Base-by-base conservation (phyloP, 352 stramenopile genomes). In the Globisporangium sylvaticum region DNA sequence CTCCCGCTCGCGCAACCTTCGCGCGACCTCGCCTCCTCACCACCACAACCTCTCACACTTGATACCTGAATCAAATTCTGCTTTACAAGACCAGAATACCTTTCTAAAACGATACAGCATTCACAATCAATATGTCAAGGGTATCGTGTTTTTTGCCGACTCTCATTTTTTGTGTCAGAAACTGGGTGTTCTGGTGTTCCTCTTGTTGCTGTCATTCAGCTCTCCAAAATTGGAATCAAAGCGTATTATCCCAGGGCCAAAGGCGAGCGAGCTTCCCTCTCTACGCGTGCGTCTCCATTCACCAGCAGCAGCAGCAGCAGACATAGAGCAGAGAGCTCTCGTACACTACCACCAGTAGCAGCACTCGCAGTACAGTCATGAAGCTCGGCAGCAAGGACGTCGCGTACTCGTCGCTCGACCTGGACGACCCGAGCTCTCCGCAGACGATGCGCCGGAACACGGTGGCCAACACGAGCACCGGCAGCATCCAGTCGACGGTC, bases 311-410 rank as follows among this genome's bases (percentile, higher is more conserved):
- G 25, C 9, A 37, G 34, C 27, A 34, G 22, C 22, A 57, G 8
- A 29, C 22, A 29, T n/a, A 31, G 50, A 32, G 24, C 44, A 6
- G 15, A 18, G 15, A 15, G 18, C 50, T 18, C 10, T 56, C 50
- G 50, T 18, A 56, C 22, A 56, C 22, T 12, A 31, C 22, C 24
- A 56, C 24, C 7, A 42, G 4, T 7, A 63, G 20, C 14, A 18
- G 2, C 37, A 12, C 1, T 48, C 39, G 39, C 15, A 48, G 15
- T n/a, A 8, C 12, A 14, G 25, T 27, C 20, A 46, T 91, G 84
- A 90, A 89, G 71, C 78, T 90, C 32, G 68, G 81, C 4, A 80
- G 77, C 62, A 91, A 90, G 71, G 87, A 92, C 74, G 79, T 90
- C 68, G 77, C 78, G 52, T 93, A 93, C 70, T 78, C 84, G 73